Evolutionary conservation across 768 basidiomycete genomes (phyloP).

Genomic region (Atractiella rhizophila): DNA sequence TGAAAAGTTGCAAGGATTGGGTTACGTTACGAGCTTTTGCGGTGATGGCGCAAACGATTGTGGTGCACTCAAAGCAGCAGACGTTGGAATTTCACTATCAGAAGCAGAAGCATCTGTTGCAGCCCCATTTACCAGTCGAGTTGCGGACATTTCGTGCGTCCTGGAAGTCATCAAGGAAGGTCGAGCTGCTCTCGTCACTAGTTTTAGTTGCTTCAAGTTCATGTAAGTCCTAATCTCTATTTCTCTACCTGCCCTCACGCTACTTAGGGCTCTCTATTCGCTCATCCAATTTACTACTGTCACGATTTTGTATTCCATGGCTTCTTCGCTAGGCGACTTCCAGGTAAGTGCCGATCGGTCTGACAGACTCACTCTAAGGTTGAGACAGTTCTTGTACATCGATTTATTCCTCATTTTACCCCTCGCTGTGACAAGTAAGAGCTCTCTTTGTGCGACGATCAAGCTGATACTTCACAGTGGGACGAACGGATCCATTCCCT

Average conservation of each 20-base stretch:
- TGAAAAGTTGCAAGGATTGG: constrained; percentile 69
- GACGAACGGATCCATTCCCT: constrained; percentile 69
- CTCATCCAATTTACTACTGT: constrained; percentile 98
- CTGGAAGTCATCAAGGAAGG: constrained; percentile 84
- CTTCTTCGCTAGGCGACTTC: constrained; percentile 84
- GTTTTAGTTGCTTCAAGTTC: constrained; percentile 99
- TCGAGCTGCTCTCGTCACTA: constrained; percentile 79
- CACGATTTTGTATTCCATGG: constrained; percentile 82
- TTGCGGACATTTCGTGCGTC: constrained; percentile 83
- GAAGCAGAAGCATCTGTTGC: constrained; percentile 97
- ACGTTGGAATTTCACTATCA: constrained; percentile 84
- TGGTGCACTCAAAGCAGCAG: constrained; percentile 90
- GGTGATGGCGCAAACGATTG: constrained; percentile 98
- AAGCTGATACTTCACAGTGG: constrained; percentile 36
- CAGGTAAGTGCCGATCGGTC: constrained; percentile 33
- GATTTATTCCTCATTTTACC: constrained; percentile 96
- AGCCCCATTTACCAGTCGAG: constrained; percentile 82
- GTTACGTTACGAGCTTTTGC: constrained; percentile 93
- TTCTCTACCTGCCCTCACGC: not conserved
- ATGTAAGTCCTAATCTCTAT: constrained; percentile 36
- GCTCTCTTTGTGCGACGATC: not conserved
- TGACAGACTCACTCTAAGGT: not conserved
- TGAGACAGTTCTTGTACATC: constrained; percentile 65
- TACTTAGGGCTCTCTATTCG: constrained; percentile 74
- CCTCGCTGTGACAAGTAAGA: constrained; percentile 78